Conservation (phyloP, 1,284 basidiomycete genomes). For the Pterula multifida region DNA sequence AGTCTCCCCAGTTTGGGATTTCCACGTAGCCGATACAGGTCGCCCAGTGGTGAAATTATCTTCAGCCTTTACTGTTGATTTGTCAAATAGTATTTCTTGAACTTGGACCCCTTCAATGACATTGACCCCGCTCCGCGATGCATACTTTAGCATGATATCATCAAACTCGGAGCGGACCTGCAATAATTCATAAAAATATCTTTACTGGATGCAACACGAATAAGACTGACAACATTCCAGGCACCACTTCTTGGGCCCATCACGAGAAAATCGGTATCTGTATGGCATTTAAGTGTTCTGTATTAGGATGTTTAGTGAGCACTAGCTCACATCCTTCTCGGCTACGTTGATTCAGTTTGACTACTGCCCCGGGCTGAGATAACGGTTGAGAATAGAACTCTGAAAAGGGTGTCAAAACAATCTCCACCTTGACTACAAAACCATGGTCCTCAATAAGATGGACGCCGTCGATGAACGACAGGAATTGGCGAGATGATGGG, state of each 20-base stretch:
- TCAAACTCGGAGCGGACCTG: constrained; percentile 57
- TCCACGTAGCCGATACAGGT: constrained; percentile 42
- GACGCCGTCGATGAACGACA: constrained; percentile 50
- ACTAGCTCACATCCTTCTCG: constrained; percentile 47
- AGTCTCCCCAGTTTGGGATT: constrained; percentile 20
- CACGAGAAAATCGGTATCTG: constrained; percentile 55
- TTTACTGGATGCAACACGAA: constrained; percentile 1
- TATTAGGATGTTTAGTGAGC: too few species aligned
- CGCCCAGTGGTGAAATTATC: constrained; percentile 20
- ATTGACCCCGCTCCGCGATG: constrained; percentile 36
- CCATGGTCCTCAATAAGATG: constrained; percentile 36
- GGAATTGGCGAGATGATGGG: constrained; percentile 46
- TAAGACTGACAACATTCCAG: constrained; percentile 52
- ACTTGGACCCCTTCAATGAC: constrained; percentile 48
- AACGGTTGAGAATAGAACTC: not conserved
- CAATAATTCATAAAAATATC: not conserved
- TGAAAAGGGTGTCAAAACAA: not conserved
- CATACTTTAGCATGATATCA: constrained; percentile 46
- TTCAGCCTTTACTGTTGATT: constrained; percentile 1
- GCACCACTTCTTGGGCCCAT: constrained; percentile 42
- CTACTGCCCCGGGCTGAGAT: constrained; percentile 18
- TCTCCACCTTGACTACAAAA: constrained; percentile 42
- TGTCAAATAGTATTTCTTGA: constrained; percentile 31
- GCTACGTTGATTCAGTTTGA: constrained; percentile 33
- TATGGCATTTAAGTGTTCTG: too few species aligned